These are phyloP conservation scores for Alternaria solani DNA, from an alignment of 2,329 filamentous ascomycete genomes.

Conservation along the genomic window DNA sequence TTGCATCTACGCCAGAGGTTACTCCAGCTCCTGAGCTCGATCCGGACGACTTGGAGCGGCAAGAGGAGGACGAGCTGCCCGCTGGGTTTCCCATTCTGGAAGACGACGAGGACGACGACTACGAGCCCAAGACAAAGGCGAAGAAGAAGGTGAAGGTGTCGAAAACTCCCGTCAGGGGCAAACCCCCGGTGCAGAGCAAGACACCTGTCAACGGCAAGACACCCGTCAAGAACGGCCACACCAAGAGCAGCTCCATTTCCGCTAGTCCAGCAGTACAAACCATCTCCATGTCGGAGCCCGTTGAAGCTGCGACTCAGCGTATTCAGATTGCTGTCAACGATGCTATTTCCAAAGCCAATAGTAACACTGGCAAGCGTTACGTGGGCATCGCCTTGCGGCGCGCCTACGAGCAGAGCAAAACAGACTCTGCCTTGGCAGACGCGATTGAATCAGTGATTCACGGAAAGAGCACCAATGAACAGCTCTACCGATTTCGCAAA, in stretches of 20 bases:
- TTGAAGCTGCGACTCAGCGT: conserved; percentile 32
- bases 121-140: conserved; percentile 46
- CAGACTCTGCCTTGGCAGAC: conserved; percentile 46
- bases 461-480: conserved; percentile 50
- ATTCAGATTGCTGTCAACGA: conserved; percentile 52
- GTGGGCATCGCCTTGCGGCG: conserved; percentile 52
- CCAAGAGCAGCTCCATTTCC: conserved; percentile 25
- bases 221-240: conserved; percentile 38
- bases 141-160: conserved; percentile 44
- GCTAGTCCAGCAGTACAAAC: conserved; percentile 30
- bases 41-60: conserved; percentile 50
- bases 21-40: conserved; percentile 52
- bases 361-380: conserved; percentile 35
- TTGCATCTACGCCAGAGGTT: conserved; percentile 57
- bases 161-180: conserved; percentile 49
- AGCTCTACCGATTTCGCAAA: conserved; percentile 54
- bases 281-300: conserved; percentile 19
- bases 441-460: conserved; percentile 56
- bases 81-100: conserved; percentile 44
- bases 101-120: conserved; percentile 59
- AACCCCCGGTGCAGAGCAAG: conserved; percentile 45
- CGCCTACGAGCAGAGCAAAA: conserved; percentile 53
- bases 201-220: conserved; percentile 38
- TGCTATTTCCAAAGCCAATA: conserved; percentile 53
- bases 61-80: conserved; percentile 49